Percentiles rank a stretch among this genome's conserved stretches.
Conservation (phyloP, 2,329 filamentous ascomycete species). For the Colletotrichum spinosum region DNA sequence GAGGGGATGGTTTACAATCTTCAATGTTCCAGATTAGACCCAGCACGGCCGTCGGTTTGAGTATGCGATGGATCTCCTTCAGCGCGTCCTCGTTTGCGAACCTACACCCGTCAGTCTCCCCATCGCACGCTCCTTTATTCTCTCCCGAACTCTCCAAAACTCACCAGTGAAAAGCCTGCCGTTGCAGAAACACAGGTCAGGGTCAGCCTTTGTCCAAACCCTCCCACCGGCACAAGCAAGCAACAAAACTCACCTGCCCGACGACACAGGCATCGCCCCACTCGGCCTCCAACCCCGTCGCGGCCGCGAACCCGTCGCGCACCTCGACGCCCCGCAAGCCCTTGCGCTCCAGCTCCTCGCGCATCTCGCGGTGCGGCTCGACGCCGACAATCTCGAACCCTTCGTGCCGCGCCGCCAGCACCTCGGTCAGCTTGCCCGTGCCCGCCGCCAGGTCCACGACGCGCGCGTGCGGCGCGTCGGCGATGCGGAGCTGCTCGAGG, state of each 20-base stretch:
- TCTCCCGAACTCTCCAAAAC: conserved; percentile 33
- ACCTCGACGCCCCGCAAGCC: conserved; percentile 65
- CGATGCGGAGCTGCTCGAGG: conserved; percentile 65
- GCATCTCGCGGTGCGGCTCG: conserved; percentile 75
- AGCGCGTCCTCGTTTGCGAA: conserved; percentile 74
- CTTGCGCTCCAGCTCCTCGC: conserved; percentile 70
- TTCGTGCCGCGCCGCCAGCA: conserved; percentile 69
- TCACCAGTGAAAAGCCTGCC: conserved; percentile 68
- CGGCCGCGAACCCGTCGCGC: conserved; percentile 67
- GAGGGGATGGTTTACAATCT: conserved; percentile 64
- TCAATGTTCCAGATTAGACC: conserved; percentile 82
- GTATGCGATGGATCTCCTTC: conserved; percentile 73
- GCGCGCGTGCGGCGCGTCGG: conserved; percentile 56
- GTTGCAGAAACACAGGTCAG: too few relatives aligned
- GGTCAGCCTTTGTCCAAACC: conserved; percentile 17
- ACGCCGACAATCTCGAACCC: conserved; percentile 70
- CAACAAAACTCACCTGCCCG: conserved; percentile 67
- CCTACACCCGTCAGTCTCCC: conserved; percentile 54
- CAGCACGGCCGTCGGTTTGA: conserved; percentile 70
- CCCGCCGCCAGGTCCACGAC: conserved; percentile 76
- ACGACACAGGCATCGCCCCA: conserved; percentile 75
- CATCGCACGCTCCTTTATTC: too few relatives aligned
- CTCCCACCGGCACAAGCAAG: background rate
- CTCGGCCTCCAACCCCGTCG: conserved; percentile 65
- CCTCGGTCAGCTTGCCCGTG: conserved; percentile 77